Percentiles rank a stretch among this genome's conserved stretches.
Conservation (phyloP, 2,329 filamentous ascomycete species). For the Gnomoniopsis sp. region DNA sequence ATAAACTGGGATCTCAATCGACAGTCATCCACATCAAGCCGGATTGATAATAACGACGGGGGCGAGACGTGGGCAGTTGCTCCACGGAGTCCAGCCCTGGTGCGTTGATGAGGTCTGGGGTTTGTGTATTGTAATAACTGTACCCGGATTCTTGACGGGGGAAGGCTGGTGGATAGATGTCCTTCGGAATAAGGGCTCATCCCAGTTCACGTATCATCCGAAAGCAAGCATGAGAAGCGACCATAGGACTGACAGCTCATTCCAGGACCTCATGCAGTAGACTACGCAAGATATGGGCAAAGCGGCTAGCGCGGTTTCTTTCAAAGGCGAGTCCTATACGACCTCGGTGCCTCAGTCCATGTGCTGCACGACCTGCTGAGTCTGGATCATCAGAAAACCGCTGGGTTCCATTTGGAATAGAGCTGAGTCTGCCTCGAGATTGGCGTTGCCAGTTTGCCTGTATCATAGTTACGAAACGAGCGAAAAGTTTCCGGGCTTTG, state of each 20-base stretch:
- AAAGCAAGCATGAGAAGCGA: background rate
- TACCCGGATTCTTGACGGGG: too few relatives aligned
- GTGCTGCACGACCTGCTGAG: too few relatives aligned
- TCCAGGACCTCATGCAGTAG: too few relatives aligned
- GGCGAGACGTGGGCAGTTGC: background rate
- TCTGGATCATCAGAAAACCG: too few relatives aligned
- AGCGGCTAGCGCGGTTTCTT: background rate
- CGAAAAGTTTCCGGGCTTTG: background rate
- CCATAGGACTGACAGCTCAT: background rate
- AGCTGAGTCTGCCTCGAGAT: background rate
- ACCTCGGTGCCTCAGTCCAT: too few relatives aligned
- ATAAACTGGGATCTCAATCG: background rate
- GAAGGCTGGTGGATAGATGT: background rate
- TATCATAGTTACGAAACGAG: background rate
- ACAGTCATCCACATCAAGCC: background rate
- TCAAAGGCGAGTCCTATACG: too few relatives aligned
- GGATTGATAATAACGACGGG: conserved; percentile 9
- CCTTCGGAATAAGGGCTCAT: conserved; percentile 6
- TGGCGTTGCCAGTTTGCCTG: background rate
- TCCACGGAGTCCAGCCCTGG: background rate
- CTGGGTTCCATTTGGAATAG: too few relatives aligned
- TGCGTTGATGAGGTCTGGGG: too few relatives aligned
- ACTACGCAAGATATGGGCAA: too few relatives aligned
- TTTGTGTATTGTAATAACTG: too few relatives aligned
- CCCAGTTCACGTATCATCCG: background rate